Evolutionary conservation across 768 basidiomycete genomes (phyloP), one percentile per base, ranked within the genome.

Genomic region (Lactarius evosmus): DNA sequence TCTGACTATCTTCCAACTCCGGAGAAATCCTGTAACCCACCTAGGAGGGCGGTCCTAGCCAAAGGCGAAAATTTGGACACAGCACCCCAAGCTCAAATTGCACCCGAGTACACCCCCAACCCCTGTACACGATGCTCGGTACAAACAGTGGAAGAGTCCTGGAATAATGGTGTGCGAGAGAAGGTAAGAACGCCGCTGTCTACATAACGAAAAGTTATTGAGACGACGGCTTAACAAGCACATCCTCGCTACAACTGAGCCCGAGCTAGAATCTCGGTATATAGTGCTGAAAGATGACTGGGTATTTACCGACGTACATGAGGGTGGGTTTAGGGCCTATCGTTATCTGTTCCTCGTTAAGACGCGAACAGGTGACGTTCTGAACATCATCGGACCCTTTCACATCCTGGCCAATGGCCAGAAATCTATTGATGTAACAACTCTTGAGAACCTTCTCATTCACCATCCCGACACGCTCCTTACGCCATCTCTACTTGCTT

Each of bases 391-490:
- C 40, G 90, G 90, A 14, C 49, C 68, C 5, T 78, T 75, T 69
- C 46, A 58, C 34, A 63, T 34, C 72, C 75, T 68, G 34, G 62
- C 70, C 2, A 52, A 74, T 7, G 56, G 60, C 17, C 34, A 66
- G 51, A 56, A 55, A 56, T 69, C 74, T 3, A 88, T 93, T 33
- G 73, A 76, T 1, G 80, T 97, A 52, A 85, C 85, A 2, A 80
- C 85, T 33, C 80, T 80, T 58, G 71, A 81, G 11, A 88, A 93
- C 67, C 77, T 90, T 54, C 76, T 98, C 61, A 87, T 98, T 66
- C 87, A 88, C 55, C 94, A 98, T 70, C 96, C 96, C 6, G 96
- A 99, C 75, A 76, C 93, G 52, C 88, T 99, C 46, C 75, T 98
- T 54, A 95, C 97, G 2, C 89, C 94, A 29, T 97, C 96, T 0